Base-by-base conservation (phyloP, 306 rosid genomes). In the Pachyrhizus erosus region DNA sequence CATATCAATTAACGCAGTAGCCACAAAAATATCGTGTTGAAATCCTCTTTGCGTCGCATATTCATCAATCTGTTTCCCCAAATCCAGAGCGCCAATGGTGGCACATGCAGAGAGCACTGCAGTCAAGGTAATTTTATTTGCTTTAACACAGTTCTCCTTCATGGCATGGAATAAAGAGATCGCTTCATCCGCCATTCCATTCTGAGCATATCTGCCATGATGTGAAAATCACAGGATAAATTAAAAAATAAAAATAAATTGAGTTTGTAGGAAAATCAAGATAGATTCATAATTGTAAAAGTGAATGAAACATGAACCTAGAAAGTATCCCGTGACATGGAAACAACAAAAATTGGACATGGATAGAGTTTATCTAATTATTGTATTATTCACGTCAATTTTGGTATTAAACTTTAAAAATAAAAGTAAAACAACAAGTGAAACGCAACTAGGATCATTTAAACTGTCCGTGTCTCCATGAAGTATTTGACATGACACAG, bases 1-100 rank as follows among this genome's bases (percentile, higher is more conserved):
- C 99, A 93, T 95, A 82, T 95, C 99, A 70, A 93, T 65, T 51
- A 95, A 83, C 37, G 99, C 98, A 39, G 98, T 95, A 42, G 88
- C 93, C 24, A 95, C 89, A 82, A 82, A 95, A 37, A 91, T 80
- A 52, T 95, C 91, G 60, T 87, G 86, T 64, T 83, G 92, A 20
- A 86, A 82, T 75, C 92, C 91, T 84, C 89, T 85, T 81, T 93
- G 89, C 11, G 90, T 78, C 34, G 93, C 98, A 89, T 88, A 88
- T n/a, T 68, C 86, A 70, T 91, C 87, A 9, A 89, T 84, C 87
- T 89, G 79, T 86, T 84, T 93, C 79, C 99, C 99, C 70, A 87
- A 57, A 73, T 91, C 98, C 24, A 93, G 88, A 76, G 98, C 92
- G 75, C 98, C 98, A 27, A 91, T 82, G 57, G 92, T 73, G 54